phyloP scores from a whole-genome alignment of 768 basidiomycete genomes.

The Asterophora lycoperdoides region DNA sequence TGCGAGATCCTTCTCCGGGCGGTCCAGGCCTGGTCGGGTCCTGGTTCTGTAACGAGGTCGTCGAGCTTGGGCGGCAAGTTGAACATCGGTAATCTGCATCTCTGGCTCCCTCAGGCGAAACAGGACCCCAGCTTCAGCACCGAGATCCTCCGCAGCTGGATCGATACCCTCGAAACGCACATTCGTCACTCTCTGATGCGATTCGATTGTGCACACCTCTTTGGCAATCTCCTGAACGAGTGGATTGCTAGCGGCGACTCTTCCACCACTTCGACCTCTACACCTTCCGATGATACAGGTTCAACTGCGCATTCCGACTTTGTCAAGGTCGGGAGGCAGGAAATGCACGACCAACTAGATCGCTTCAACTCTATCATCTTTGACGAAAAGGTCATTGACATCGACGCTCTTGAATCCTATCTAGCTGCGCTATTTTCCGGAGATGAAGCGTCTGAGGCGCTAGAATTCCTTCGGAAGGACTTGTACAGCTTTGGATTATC shows the following conservation, averaged over 20 bases:
- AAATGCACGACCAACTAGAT: conserved; percentile 30
- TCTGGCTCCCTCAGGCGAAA: conserved; percentile 38
- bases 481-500: conserved; percentile 24
- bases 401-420: conserved; percentile 28
- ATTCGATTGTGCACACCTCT: conserved; percentile 38
- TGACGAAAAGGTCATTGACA: conserved; percentile 31
- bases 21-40: conserved; percentile 33
- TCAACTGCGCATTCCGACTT: conserved; percentile 13
- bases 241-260: conserved; percentile 43
- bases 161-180: conserved; percentile 34
- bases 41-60: conserved; percentile 20
- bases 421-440: conserved; percentile 34
- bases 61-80: conserved; percentile 21
- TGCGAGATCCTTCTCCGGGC: conserved; percentile 33
- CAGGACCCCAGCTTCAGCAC: conserved; percentile 36
- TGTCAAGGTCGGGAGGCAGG: conserved; percentile 35
- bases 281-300: conserved; percentile 6
- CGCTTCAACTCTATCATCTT: conserved; percentile 38
- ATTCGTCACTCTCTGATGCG: conserved; percentile 32
- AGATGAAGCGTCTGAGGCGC: conserved; percentile 25
- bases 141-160: conserved; percentile 34
- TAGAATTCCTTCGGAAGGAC: conserved; percentile 28
- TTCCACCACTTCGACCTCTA: conserved; percentile 22
- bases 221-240: conserved; percentile 40
- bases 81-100: conserved; percentile 27